A percentile compares a stretch with the other conserved stretches of the same genome.
Conservation (phyloP, 176 grass and related monocot species). For the Echinochloa phyllopogon region DNA sequence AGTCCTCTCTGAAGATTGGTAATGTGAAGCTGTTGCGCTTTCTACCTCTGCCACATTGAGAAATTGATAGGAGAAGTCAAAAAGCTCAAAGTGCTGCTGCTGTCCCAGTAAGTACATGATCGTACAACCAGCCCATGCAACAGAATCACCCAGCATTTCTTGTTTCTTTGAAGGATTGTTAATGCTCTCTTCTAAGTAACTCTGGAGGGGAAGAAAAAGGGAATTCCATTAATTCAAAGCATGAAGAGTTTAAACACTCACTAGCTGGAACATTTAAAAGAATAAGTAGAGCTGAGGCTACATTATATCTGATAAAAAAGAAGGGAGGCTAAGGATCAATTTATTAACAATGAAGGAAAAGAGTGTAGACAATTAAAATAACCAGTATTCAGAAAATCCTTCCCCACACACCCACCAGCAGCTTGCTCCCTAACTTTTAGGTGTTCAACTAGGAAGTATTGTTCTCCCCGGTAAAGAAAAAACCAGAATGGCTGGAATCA, state of each 20-base stretch:
- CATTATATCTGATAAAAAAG: constrained; percentile 17
- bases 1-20: constrained; percentile 64
- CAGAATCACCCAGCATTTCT: constrained; percentile 87
- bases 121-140: constrained; percentile 97
- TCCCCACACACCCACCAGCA: background rate
- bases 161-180: constrained; percentile 73
- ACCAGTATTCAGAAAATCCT: constrained; percentile 10
- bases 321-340: constrained; percentile 1
- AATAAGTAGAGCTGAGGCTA: constrained; percentile 15
- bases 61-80: constrained; percentile 95
- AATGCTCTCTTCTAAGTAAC: constrained; percentile 84
- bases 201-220: constrained; percentile 46
- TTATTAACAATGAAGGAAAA: background rate
- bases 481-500: background rate
- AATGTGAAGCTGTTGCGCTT: constrained; percentile 53
- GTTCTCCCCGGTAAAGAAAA: background rate
- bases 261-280: constrained; percentile 22
- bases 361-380: background rate
- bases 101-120: constrained; percentile 97
- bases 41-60: constrained; percentile 98
- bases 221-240: constrained; percentile 3
- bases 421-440: background rate
- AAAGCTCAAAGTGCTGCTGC: constrained; percentile 96
- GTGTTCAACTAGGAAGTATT: constrained; percentile 25
- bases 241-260: constrained; percentile 22